A percentile compares a stretch with the other conserved stretches of the same genome.
These are phyloP conservation scores for Austroboletus olivaceoglutinosus DNA, from an alignment of 1,284 basidiomycete genomes.

Conservation along the genomic window DNA sequence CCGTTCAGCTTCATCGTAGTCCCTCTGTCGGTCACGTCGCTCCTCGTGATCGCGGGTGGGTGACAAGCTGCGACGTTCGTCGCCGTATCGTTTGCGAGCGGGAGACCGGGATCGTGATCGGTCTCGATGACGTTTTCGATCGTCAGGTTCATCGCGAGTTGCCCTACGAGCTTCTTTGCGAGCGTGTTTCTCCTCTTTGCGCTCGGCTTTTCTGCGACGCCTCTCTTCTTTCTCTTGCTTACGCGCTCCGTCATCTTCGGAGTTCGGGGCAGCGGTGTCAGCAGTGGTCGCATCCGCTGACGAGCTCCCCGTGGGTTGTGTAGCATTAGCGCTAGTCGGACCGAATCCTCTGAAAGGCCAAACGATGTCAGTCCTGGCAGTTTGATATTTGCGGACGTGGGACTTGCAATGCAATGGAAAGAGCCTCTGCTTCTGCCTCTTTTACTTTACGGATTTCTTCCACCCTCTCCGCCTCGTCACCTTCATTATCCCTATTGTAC, in stretches of 20 bases:
- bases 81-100: conserved; percentile 15
- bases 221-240: conserved; percentile 56
- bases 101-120: conserved; percentile 49
- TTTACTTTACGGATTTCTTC: conserved; percentile 82
- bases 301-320: conserved; percentile 12
- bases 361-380: conserved; percentile 2
- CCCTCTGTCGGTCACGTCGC: conserved; percentile 19
- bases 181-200: conserved; percentile 56
- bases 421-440: conserved; percentile 83
- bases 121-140: conserved; percentile 27
- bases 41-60: conserved; percentile 27
- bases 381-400: background rate
- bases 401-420: conserved; percentile 74
- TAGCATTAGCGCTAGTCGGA: conserved; percentile 44
- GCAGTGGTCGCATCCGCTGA: conserved; percentile 19
- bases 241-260: conserved; percentile 32
- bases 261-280: conserved; percentile 26
- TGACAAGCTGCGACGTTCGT: conserved; percentile 27
- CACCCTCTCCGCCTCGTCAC: conserved; percentile 44
- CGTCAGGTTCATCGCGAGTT: conserved; percentile 33
- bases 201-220: conserved; percentile 54
- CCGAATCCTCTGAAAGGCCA: conserved; percentile 56
- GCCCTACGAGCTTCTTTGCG: conserved; percentile 47
- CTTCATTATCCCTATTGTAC: conserved; percentile 70
- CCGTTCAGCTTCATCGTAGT: conserved; percentile 44